phyloP scores from a whole-genome alignment of 768 basidiomycete genomes.

The Boletellus emodensis region DNA sequence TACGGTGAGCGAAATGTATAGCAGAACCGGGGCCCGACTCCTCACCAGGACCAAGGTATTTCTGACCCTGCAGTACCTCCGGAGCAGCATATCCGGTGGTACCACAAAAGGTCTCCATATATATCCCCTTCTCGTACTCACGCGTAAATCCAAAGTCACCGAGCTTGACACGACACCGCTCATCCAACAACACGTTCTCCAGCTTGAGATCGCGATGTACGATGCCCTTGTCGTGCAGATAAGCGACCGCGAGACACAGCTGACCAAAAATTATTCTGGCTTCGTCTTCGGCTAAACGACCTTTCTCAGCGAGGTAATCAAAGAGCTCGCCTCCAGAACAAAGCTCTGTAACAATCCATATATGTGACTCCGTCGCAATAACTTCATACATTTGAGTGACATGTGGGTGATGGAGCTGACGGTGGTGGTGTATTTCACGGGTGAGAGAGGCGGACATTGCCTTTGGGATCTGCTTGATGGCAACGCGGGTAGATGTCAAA shows the following conservation, averaged over 20 bases:
- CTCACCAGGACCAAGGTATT: conserved; percentile 86
- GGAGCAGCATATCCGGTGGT: conserved; percentile 93
- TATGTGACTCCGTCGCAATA: conserved; percentile 90
- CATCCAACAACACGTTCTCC: conserved; percentile 91
- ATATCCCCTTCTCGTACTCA: conserved; percentile 72
- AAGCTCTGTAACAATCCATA: conserved; percentile 97
- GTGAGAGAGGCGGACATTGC: conserved; percentile 87
- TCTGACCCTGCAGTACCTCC: conserved; percentile 85
- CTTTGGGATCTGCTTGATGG: conserved; percentile 98
- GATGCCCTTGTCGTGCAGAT: conserved; percentile 88
- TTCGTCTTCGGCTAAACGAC: conserved; percentile 81
- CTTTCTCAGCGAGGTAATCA: conserved; percentile 96
- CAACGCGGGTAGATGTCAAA: conserved; percentile 85
- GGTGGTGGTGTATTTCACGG: conserved; percentile 97
- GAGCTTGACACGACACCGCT: conserved; percentile 85
- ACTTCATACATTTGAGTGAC: conserved; percentile 97
- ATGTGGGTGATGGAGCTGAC: conserved; percentile 92
- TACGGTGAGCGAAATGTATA: conserved; percentile 8
- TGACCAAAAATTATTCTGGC: conserved; percentile 91
- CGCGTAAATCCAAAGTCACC: conserved; percentile 95
- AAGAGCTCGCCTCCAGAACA: conserved; percentile 97
- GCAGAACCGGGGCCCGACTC: conserved; percentile 1
- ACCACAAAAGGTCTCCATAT: conserved; percentile 93
- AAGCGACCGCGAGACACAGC: conserved; percentile 87
- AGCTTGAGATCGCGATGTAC: conserved; percentile 97